These are phyloP conservation scores for Davidsoniella neocaledoniae DNA, from an alignment of 2,329 filamentous ascomycete species.

Conservation along the genomic window DNA sequence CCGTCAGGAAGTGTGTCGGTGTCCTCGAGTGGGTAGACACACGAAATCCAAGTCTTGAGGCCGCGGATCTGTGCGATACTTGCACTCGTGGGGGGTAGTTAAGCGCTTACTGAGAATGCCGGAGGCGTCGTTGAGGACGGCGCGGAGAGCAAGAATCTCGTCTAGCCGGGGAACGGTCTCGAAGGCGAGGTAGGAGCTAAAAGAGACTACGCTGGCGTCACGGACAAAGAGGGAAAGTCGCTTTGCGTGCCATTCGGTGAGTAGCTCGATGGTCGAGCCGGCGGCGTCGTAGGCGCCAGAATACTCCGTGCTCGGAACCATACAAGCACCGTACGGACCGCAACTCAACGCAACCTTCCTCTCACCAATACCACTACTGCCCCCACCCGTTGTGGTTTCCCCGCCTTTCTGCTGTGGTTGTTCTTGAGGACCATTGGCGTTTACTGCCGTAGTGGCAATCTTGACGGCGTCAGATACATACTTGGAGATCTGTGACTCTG, in stretches of 20 bases:
- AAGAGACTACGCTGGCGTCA: slow-evolving; percentile 21
- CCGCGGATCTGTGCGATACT: slow-evolving; percentile 5
- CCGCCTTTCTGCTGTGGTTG: too few relatives aligned
- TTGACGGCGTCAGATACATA: too few relatives aligned
- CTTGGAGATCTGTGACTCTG: background rate
- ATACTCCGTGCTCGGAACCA: slow-evolving; percentile 50
- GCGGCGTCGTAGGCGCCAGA: slow-evolving; percentile 39
- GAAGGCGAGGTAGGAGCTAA: slow-evolving; percentile 40
- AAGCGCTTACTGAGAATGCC: slow-evolving; percentile 6
- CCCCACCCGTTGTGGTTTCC: too few relatives aligned
- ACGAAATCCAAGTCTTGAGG: slow-evolving; percentile 42
- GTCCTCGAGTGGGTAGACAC: slow-evolving; percentile 39
- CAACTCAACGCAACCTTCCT: slow-evolving; percentile 37
- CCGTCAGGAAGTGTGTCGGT: slow-evolving; percentile 40
- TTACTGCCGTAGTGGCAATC: background rate
- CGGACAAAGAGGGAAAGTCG: slow-evolving; percentile 34
- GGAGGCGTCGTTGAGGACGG: slow-evolving; percentile 20
- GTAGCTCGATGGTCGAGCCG: slow-evolving; percentile 29
- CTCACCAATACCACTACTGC: background rate
- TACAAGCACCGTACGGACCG: slow-evolving; percentile 50
- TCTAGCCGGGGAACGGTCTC: slow-evolving; percentile 49
- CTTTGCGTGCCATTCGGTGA: slow-evolving; percentile 36
- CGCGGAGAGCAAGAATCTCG: slow-evolving; percentile 41
- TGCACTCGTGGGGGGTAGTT: background rate
- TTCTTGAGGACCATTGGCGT: background rate